A percentile compares a stretch with the other conserved stretches of the same genome.
Conservation (phyloP, 768 basidiomycete species). For the Amanita phalloides region DNA sequence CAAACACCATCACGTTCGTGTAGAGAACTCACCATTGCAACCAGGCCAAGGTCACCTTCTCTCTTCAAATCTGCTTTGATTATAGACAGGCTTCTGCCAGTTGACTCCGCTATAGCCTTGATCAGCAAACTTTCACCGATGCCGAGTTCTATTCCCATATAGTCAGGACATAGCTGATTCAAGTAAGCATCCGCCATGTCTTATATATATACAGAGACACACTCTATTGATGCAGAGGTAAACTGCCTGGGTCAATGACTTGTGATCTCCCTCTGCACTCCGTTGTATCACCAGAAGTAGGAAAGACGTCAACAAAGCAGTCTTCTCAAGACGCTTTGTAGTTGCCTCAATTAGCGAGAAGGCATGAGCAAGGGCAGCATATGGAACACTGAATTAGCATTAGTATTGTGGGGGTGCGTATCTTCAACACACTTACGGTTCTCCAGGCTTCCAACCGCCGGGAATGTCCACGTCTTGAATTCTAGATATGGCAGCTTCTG, state of each 20-base stretch:
- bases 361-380: constrained; percentile 82
- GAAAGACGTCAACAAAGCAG: constrained; percentile 78
- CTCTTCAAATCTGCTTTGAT: constrained; percentile 91
- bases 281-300: constrained; percentile 83
- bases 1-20: background rate
- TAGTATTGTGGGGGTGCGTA: background rate
- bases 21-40: constrained; percentile 53
- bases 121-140: constrained; percentile 92
- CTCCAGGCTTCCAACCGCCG: constrained; percentile 76
- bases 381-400: constrained; percentile 61
- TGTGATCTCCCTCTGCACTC: constrained; percentile 62
- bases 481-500: constrained; percentile 53
- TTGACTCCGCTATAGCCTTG: constrained; percentile 92
- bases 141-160: constrained; percentile 89
- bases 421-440: constrained; percentile 49
- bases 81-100: constrained; percentile 72
- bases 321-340: constrained; percentile 92
- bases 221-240: constrained; percentile 97
- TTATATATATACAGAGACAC: constrained; percentile 15
- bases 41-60: constrained; percentile 91
- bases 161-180: constrained; percentile 82
- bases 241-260: constrained; percentile 76
- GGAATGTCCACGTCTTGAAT: constrained; percentile 63
- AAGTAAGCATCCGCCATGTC: constrained; percentile 4
- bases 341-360: constrained; percentile 89